phyloP scores from a whole-genome alignment of 2,329 filamentous ascomycete genomes.

The Zymoseptoria pseudotritici region DNA sequence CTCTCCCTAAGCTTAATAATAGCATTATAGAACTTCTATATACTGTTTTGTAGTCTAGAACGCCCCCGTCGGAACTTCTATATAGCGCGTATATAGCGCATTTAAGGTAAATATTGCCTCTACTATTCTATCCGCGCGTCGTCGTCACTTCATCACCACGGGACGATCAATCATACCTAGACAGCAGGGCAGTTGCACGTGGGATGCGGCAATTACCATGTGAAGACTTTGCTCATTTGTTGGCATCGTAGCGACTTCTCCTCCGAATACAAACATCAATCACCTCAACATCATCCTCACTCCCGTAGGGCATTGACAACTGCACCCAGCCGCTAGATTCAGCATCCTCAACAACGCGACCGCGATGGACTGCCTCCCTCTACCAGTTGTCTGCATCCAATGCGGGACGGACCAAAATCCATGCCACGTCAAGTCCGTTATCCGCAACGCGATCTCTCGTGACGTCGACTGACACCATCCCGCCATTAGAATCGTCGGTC shows the following conservation, averaged over 20 bases:
- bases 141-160: neutral
- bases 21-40: too few relatives aligned
- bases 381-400: constrained; percentile 30
- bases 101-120: too few relatives aligned
- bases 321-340: neutral
- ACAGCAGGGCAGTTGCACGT: neutral
- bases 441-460: neutral
- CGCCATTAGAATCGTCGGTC: constrained; percentile 25
- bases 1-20: too few relatives aligned
- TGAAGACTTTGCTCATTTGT: neutral
- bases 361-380: constrained; percentile 23
- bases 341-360: neutral
- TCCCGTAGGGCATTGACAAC: neutral
- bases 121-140: too few relatives aligned
- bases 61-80: too few relatives aligned
- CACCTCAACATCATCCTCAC: neutral
- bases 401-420: constrained; percentile 33
- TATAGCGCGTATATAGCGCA: too few relatives aligned
- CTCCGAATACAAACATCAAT: neutral
- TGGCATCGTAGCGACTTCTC: neutral
- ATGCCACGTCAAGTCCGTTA: constrained; percentile 29
- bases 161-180: neutral
- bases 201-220: neutral
- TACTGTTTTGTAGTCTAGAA: too few relatives aligned
- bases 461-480: neutral